Conservation (phyloP, 176 grass and related monocot genomes). For the Elymus sibiricus region DNA sequence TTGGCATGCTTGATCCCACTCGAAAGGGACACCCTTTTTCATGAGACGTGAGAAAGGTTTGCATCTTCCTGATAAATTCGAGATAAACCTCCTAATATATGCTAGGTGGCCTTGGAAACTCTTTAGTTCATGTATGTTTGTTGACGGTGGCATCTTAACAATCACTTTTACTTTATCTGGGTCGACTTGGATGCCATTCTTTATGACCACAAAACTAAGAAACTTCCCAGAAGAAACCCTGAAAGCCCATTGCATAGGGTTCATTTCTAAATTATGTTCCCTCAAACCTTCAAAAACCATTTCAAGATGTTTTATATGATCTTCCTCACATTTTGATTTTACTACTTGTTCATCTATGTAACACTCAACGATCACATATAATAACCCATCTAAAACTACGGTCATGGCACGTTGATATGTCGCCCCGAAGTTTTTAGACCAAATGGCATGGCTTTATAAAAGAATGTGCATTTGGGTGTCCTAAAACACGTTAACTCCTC, state of each 20-base stretch:
- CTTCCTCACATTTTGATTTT: background rate
- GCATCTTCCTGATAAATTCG: background rate
- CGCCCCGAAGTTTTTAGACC: too few species aligned
- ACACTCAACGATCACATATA: background rate
- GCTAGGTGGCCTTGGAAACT: too few species aligned
- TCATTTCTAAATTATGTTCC: background rate
- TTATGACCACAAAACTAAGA: background rate
- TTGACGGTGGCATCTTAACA: background rate
- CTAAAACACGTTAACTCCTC: background rate
- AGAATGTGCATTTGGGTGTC: background rate
- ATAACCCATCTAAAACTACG: background rate
- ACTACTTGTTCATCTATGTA: constrained; percentile 2
- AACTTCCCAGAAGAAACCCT: background rate
- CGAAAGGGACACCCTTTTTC: too few species aligned
- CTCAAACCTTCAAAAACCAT: background rate
- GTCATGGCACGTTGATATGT: background rate
- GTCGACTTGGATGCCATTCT: background rate
- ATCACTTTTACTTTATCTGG: background rate
- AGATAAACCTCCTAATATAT: background rate
- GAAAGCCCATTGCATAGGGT: too few species aligned
- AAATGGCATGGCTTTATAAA: too few species aligned
- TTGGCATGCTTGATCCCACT: too few species aligned
- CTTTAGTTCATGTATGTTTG: background rate
- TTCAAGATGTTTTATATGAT: background rate
- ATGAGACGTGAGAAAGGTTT: background rate